Conservation (phyloP, 306 rosid species). For the Coriaria nepalensis region DNA sequence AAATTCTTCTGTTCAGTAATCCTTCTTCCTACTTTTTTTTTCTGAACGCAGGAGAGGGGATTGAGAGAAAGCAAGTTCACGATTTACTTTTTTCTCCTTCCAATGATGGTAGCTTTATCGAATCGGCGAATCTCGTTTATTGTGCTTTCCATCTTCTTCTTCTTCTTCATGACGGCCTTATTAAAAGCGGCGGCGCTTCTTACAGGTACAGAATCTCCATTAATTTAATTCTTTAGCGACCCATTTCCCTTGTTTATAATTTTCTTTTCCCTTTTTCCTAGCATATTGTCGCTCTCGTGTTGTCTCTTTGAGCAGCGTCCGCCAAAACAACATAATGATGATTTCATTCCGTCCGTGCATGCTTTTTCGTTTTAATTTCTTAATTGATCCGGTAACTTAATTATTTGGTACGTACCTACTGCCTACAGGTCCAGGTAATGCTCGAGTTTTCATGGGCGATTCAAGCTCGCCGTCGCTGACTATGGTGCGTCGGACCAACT, state of each 20-base stretch:
- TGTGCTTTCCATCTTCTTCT: slow-evolving; percentile 1
- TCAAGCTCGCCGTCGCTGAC: not conserved
- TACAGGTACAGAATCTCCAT: slow-evolving; percentile 7
- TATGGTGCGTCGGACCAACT: slow-evolving; percentile 5
- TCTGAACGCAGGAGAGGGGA: too few species aligned
- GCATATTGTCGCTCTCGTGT: not conserved
- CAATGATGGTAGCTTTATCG: slow-evolving; percentile 1
- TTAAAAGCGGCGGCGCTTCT: not conserved
- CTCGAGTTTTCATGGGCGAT: not conserved
- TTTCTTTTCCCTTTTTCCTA: not conserved
- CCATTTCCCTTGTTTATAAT: not conserved
- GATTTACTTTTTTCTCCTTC: not conserved
- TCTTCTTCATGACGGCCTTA: slow-evolving; percentile 1
- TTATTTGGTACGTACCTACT: slow-evolving; percentile 2
- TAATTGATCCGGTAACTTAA: not conserved
- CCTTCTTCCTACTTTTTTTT: slow-evolving; percentile 1
- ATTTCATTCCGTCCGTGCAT: not conserved
- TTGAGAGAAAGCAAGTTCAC: too few species aligned
- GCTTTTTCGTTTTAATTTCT: not conserved
- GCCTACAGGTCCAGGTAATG: slow-evolving; percentile 22
- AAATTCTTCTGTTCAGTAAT: too few species aligned
- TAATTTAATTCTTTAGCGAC: not conserved
- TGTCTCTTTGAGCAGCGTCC: too few species aligned
- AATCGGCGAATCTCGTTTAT: slow-evolving; percentile 7
- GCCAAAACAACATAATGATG: not conserved